Evolutionary conservation across 2,329 filamentous ascomycete genomes (phyloP).

Genomic region (Aspergillus phoenicis): DNA sequence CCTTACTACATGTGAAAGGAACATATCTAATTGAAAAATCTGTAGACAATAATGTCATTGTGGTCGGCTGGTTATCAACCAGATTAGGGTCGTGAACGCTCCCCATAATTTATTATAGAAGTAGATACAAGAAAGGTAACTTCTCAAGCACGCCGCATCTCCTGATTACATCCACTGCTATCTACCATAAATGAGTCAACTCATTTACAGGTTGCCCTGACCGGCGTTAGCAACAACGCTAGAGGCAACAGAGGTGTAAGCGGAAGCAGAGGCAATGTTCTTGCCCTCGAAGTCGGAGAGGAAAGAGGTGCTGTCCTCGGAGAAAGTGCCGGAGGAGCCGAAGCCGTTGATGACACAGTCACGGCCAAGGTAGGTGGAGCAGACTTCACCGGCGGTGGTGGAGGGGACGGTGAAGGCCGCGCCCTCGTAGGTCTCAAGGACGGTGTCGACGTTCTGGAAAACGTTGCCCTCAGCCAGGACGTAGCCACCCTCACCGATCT

Average conservation of each 20-base stretch:
- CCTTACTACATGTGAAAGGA: too few relatives aligned
- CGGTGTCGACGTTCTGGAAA: slow-evolving; percentile 57
- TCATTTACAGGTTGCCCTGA: slow-evolving; percentile 47
- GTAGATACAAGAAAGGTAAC: background rate
- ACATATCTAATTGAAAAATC: too few relatives aligned
- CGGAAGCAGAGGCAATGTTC: slow-evolving; percentile 52
- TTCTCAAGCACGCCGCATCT: background rate
- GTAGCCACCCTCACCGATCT: slow-evolving; percentile 47
- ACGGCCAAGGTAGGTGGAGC: slow-evolving; percentile 52
- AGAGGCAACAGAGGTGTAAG: slow-evolving; percentile 40
- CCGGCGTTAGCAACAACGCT: slow-evolving; percentile 48
- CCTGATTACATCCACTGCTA: background rate
- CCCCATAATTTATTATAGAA: background rate
- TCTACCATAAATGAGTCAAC: background rate
- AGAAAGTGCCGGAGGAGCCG: slow-evolving; percentile 39
- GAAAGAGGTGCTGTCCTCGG: slow-evolving; percentile 51
- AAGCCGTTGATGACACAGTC: slow-evolving; percentile 56
- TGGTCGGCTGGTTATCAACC: background rate
- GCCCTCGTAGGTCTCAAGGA: slow-evolving; percentile 38
- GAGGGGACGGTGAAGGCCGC: slow-evolving; percentile 43
- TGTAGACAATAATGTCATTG: background rate
- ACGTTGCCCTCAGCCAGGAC: slow-evolving; percentile 61
- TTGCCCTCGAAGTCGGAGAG: slow-evolving; percentile 56
- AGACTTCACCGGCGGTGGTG: slow-evolving; percentile 43
- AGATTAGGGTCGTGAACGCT: background rate